phyloP scores from a whole-genome alignment of 139 green algal genomes.

The Helicosporidium sp. region DNA sequence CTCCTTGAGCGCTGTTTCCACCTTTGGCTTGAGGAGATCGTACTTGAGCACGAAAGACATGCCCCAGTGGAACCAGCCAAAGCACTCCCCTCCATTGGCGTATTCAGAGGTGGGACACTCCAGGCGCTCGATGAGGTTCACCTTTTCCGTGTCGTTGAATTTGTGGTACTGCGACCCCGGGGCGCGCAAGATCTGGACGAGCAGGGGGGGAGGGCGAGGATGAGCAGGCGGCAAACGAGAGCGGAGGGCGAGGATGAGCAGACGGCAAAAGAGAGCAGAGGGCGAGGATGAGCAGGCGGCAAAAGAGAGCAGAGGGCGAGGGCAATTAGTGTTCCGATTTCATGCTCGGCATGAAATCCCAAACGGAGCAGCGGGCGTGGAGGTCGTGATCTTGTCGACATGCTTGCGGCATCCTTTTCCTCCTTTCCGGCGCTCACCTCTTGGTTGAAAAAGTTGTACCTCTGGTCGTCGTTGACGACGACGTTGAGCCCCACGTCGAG shows the following conservation, averaged over 20 bases:
- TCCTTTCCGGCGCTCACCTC: not conserved
- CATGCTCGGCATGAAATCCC: too few relatives aligned
- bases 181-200: not conserved
- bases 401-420: too few relatives aligned
- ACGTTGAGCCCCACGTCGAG: conserved; percentile 3
- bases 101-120: not conserved
- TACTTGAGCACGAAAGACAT: conserved; percentile 1
- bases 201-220: not conserved
- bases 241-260: too few relatives aligned
- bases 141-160: conserved; percentile 1
- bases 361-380: too few relatives aligned
- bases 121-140: not conserved
- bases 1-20: not conserved
- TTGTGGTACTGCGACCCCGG: not conserved
- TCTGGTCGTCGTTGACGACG: not conserved
- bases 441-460: conserved; percentile 2
- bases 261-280: too few relatives aligned
- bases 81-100: not conserved
- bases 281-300: not conserved
- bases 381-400: too few relatives aligned
- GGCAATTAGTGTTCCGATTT: too few relatives aligned
- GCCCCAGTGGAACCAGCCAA: conserved; percentile 4
- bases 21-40: not conserved
- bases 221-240: not conserved
- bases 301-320: not conserved